A percentile compares a stretch with the other conserved stretches of the same genome.
Conservation (phyloP, 1,139 yeast species). For the Diutina ranongensis region DNA sequence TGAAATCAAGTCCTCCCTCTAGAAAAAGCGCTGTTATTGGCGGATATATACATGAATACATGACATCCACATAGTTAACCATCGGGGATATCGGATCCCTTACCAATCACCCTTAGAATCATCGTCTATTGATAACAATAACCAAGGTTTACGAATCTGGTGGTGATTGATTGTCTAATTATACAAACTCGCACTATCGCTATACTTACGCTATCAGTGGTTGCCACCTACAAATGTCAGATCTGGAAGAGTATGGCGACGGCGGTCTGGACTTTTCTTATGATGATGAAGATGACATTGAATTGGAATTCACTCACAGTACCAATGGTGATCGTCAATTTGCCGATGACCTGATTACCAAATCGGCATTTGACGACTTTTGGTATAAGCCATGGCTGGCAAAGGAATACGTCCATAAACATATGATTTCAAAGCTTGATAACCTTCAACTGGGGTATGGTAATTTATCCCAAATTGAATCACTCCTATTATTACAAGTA, state of each 20-base stretch:
- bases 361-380: neutral
- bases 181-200: too few species aligned
- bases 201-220: too few species aligned
- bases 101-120: too few species aligned
- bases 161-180: too few species aligned
- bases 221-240: neutral
- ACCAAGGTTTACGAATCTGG: too few species aligned
- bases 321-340: conserved; percentile 1
- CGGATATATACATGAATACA: too few species aligned
- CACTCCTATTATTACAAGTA: conserved; percentile 41
- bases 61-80: too few species aligned
- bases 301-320: neutral
- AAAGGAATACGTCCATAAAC: neutral
- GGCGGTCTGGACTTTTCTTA: conserved; percentile 8
- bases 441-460: conserved; percentile 16
- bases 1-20: too few species aligned
- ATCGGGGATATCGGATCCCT: too few species aligned
- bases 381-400: conserved; percentile 6
- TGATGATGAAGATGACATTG: conserved; percentile 8
- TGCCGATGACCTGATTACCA: conserved; percentile 3
- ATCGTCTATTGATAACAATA: too few species aligned
- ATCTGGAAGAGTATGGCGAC: neutral
- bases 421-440: neutral
- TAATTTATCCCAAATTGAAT: conserved; percentile 21
- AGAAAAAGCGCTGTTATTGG: too few species aligned